Conservation (phyloP, 805 yeast genomes). For the Clavispora phyllophila region DNA sequence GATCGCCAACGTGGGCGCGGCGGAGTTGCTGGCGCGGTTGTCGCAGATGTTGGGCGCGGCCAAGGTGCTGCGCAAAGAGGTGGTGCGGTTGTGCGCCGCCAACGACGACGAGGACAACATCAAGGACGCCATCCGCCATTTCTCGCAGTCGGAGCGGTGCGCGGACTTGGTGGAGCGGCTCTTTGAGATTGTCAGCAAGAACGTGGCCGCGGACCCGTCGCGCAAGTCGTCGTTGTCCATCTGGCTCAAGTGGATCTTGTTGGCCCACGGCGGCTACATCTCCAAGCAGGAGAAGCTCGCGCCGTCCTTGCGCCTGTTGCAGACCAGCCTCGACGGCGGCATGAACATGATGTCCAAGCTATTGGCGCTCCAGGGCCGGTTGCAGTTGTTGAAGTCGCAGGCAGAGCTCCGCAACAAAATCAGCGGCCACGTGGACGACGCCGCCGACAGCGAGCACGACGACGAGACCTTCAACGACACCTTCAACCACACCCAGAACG, state of each 20-base stretch:
- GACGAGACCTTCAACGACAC: constrained; percentile 15
- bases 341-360: constrained; percentile 59
- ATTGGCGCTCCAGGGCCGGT: constrained; percentile 78
- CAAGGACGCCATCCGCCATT: constrained; percentile 30
- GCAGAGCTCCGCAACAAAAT: constrained; percentile 52
- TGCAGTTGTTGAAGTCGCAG: constrained; percentile 74
- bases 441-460: constrained; percentile 12
- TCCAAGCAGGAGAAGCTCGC: constrained; percentile 48
- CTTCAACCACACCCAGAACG: constrained; percentile 18
- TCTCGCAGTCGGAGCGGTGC: constrained; percentile 30
- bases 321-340: constrained; percentile 50
- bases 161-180: constrained; percentile 15
- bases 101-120: constrained; percentile 28
- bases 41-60: constrained; percentile 8
- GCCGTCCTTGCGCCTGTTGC: constrained; percentile 52
- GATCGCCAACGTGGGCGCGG: constrained; percentile 19
- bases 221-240: constrained; percentile 27
- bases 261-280: constrained; percentile 64
- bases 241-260: constrained; percentile 81
- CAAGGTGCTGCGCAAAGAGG: constrained; percentile 8
- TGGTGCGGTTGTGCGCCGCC: constrained; percentile 23
- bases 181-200: constrained; percentile 23
- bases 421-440: constrained; percentile 9
- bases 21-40: constrained; percentile 18
- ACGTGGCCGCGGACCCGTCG: constrained; percentile 26